Conservation (phyloP, 768 basidiomycete species). For the Dentipellis sp. region DNA sequence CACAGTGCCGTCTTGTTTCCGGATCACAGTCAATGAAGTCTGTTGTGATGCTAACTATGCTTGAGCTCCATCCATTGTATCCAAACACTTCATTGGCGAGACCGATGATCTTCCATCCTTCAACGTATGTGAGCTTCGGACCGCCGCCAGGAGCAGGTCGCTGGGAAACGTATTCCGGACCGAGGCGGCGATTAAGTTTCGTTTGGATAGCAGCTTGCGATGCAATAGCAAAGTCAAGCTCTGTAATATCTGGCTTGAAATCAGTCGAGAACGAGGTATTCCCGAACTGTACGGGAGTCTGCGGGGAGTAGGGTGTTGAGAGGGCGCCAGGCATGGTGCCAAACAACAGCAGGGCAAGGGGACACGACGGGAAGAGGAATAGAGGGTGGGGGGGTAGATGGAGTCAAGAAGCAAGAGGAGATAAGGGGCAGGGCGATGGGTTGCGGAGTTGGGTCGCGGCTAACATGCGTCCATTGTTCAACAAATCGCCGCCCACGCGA, state of each 20-base stretch:
- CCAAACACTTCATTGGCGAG: conserved; percentile 98
- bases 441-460: neutral
- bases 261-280: conserved; percentile 3
- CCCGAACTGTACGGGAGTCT: conserved; percentile 3
- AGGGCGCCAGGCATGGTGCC: neutral
- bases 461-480: neutral
- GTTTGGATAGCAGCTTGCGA: conserved; percentile 64
- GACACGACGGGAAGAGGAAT: neutral
- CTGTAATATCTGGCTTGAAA: neutral
- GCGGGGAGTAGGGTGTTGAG: conserved; percentile 1
- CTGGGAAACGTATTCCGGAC: conserved; percentile 89
- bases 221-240: conserved; percentile 13
- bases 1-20: conserved; percentile 52
- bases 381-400: neutral
- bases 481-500: neutral
- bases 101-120: conserved; percentile 98
- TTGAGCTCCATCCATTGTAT: conserved; percentile 93
- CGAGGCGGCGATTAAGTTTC: conserved; percentile 80
- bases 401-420: neutral
- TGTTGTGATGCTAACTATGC: conserved; percentile 60
- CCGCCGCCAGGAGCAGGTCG: conserved; percentile 84
- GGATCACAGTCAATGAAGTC: conserved; percentile 74
- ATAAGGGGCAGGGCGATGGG: neutral
- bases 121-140: conserved; percentile 84
- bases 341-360: neutral